Percentiles rank a stretch among this genome's conserved stretches.
Evolutionary conservation across 1,284 basidiomycete species (phyloP).

Genomic region (Cryptococcus hybrid): DNA sequence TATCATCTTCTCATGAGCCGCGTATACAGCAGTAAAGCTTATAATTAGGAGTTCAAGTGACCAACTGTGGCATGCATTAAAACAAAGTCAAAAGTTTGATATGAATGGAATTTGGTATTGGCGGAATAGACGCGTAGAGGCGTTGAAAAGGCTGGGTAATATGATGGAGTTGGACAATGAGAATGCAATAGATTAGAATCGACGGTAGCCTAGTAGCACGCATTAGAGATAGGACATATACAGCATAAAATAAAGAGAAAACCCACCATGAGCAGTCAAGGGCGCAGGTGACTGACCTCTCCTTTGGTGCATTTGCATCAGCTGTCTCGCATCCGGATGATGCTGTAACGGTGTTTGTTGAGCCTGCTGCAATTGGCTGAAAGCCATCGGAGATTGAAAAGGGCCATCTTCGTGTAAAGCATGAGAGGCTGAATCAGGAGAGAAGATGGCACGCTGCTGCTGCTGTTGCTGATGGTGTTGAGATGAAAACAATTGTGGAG

Average conservation of each 20-base stretch:
- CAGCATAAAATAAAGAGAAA: not conserved
- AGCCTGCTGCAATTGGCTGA: conserved; percentile 7
- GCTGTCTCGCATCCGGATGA: conserved; percentile 16
- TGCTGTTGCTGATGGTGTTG: conserved; percentile 4
- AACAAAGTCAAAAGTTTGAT: not conserved
- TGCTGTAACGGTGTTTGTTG: conserved; percentile 7
- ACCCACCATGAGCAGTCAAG: conserved; percentile 17
- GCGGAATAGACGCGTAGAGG: not conserved
- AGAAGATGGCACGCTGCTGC: conserved; percentile 11
- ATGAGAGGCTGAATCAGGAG: conserved; percentile 13
- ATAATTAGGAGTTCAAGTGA: no score
- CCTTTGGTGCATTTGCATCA: conserved; percentile 19
- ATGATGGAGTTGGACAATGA: not conserved
- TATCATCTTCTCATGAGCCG: no score
- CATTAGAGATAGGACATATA: no score
- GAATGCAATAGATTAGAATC: not conserved
- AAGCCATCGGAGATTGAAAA: conserved; percentile 6
- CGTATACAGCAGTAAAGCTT: no score
- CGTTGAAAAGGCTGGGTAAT: not conserved
- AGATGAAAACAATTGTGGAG: conserved; percentile 8
- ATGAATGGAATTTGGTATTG: not conserved
- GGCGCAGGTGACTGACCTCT: conserved; percentile 14
- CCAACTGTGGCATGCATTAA: not conserved
- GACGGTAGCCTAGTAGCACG: conserved; percentile 2
- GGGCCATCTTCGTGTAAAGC: conserved; percentile 12